Evolutionary conservation across 2,329 filamentous ascomycete genomes (phyloP), one percentile per base, ranked within the genome.

Genomic region (Phaeophleospora eucalypticola): DNA sequence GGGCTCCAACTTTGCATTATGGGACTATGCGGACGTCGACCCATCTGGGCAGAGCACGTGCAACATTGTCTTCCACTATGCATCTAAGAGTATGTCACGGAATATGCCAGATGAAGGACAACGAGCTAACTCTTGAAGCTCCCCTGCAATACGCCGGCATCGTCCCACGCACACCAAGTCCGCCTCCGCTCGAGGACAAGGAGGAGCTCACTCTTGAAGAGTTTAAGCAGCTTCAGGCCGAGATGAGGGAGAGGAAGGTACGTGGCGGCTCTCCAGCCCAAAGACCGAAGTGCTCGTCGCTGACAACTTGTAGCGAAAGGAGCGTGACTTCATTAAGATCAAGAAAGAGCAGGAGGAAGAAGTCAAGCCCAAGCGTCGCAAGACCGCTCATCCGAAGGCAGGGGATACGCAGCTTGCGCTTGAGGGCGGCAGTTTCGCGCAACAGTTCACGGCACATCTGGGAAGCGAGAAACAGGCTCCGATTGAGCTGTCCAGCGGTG

Each of bases 1-100:
- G 8, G 36, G n/a, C n/a, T 8, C 6, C 34, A 36, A 36, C 14
- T 36, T 17, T 17, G 34, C 7, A 8, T 12, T 6, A 6, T 29
- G 24, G 34, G 16, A 36, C 12, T 6, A 6, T 36, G 7, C 6
- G 15, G 15, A 6, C 34, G 7, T 36, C 12, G 34, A n/a, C 15
- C 34, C 34, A 7, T 36, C 34, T 6, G 12, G 34, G 7, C 7
- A 38, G 20, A 17, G 17, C 17, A 18, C 8, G n/a, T 21, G 6
- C 7, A 52, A 18, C 1, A 50, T 57, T 39, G 36, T 51, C 17
- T 60, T 60, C 49, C 27, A 42, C 4, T 62, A 60, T 42, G 48
- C 51, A 24, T 58, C 57, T 2, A 27, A 27, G 14, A 49, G 57
- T 58, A 41, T 33, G 46, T 48, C 7, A 8, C 9, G 16, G n/a